Conservation (phyloP, 305 asterid genomes). For the Fraxinus nigra region DNA sequence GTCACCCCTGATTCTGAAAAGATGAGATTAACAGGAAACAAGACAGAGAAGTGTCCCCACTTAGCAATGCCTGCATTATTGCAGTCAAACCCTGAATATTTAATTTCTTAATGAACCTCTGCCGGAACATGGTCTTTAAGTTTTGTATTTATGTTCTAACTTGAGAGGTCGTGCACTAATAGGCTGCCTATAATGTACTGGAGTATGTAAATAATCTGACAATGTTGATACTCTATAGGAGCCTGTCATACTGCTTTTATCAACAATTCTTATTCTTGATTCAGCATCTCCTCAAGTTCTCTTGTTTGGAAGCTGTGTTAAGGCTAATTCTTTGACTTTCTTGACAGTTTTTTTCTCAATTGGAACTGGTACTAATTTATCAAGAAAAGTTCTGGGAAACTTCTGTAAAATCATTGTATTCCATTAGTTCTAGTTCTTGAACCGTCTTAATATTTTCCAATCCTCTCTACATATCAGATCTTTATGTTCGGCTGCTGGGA, state of each 20-base stretch:
- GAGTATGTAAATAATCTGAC: not conserved
- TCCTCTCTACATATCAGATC: constrained; percentile 47
- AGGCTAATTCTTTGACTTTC: not conserved
- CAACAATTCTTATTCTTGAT: not conserved
- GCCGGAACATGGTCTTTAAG: not conserved
- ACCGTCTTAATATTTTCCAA: constrained; percentile 8
- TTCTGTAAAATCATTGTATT: not conserved
- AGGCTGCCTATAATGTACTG: not conserved
- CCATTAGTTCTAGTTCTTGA: not conserved
- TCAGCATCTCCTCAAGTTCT: not conserved
- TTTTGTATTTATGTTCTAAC: not conserved
- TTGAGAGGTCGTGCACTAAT: not conserved
- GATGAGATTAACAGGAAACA: not conserved
- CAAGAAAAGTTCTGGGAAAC: not conserved
- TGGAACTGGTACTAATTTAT: not conserved
- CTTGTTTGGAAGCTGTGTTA: not conserved
- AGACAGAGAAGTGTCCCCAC: not conserved
- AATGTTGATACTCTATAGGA: not conserved
- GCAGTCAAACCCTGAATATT: not conserved
- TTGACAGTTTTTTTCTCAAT: not conserved
- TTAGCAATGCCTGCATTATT: not conserved
- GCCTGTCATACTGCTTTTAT: not conserved
- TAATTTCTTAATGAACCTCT: not conserved
- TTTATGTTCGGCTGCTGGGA: constrained; percentile 65
- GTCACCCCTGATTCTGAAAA: not conserved